Conservation (phyloP, 305 asterid species). For the Fraxinus paxiana region DNA sequence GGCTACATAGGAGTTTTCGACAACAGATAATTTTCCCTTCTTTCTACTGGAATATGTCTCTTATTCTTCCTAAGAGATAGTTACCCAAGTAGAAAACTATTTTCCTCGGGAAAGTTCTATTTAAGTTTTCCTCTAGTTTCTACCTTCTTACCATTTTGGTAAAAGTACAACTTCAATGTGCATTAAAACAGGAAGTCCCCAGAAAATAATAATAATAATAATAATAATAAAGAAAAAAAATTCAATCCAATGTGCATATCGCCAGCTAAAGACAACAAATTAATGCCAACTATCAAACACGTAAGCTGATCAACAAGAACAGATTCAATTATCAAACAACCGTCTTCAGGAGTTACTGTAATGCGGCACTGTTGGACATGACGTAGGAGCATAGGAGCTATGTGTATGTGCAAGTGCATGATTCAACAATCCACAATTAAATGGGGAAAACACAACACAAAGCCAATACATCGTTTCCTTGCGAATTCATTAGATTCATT, state of each 20-base stretch:
- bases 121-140: neutral
- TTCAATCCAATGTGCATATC: neutral
- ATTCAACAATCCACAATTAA: neutral
- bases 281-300: no score
- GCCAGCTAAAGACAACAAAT: neutral
- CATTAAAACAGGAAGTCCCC: neutral
- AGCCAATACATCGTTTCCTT: neutral
- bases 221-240: neutral
- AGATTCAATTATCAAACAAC: neutral
- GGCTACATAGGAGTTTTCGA: neutral
- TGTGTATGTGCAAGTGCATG: neutral
- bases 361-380: neutral
- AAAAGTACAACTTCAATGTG: neutral
- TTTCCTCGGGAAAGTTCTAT: neutral
- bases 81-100: neutral
- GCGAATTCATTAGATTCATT: neutral
- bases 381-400: neutral
- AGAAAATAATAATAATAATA: neutral
- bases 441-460: neutral
- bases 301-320: neutral
- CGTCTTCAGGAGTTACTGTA: neutral
- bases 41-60: neutral
- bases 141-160: neutral
- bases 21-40: no score
- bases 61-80: neutral